Percentiles rank a stretch among this genome's conserved stretches.
phyloP scores from a whole-genome alignment of 805 yeast species.

The Candida chilensis region DNA sequence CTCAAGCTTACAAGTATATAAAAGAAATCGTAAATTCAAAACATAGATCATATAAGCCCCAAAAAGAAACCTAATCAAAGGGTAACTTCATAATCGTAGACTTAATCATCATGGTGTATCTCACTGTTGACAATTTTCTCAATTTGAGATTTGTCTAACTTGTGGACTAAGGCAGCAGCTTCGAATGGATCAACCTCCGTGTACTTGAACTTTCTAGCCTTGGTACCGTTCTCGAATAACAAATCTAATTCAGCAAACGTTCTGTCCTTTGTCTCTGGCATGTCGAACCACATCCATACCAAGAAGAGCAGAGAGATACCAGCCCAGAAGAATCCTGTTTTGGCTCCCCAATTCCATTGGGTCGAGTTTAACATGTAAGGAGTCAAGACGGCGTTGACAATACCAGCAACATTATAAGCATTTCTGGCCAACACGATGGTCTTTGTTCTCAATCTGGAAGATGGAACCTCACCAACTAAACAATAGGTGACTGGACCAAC shows the following conservation, averaged over 20 bases:
- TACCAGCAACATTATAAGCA: constrained; percentile 15
- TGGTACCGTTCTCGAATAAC: constrained; percentile 18
- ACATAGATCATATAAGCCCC: too few relatives aligned
- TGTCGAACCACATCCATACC: constrained; percentile 24
- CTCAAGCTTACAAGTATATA: too few relatives aligned
- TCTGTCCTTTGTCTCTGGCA: constrained; percentile 32
- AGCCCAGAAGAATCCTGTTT: constrained; percentile 15
- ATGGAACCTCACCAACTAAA: constrained; percentile 30
- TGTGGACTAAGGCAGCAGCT: too few relatives aligned
- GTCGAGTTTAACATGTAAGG: constrained; percentile 14
- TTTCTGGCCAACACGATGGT: constrained; percentile 31
- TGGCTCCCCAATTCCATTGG: constrained; percentile 10
- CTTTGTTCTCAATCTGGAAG: constrained; percentile 30
- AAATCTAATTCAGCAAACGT: constrained; percentile 32
- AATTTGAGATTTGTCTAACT: too few relatives aligned
- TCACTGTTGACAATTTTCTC: too few relatives aligned
- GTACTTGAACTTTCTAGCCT: constrained; percentile 26
- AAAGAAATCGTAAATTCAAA: too few relatives aligned
- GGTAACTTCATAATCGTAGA: too few relatives aligned
- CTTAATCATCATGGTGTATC: too few relatives aligned
- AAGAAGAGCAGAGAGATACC: constrained; percentile 9
- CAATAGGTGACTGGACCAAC: constrained; percentile 33
- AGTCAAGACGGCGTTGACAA: constrained; percentile 8
- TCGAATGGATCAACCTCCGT: constrained; percentile 27
- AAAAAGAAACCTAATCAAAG: too few relatives aligned